Percentiles rank a stretch among this genome's conserved stretches.
Evolutionary conservation across 176 grass and related monocot genomes (phyloP).

Genomic region (Eleusine indica): DNA sequence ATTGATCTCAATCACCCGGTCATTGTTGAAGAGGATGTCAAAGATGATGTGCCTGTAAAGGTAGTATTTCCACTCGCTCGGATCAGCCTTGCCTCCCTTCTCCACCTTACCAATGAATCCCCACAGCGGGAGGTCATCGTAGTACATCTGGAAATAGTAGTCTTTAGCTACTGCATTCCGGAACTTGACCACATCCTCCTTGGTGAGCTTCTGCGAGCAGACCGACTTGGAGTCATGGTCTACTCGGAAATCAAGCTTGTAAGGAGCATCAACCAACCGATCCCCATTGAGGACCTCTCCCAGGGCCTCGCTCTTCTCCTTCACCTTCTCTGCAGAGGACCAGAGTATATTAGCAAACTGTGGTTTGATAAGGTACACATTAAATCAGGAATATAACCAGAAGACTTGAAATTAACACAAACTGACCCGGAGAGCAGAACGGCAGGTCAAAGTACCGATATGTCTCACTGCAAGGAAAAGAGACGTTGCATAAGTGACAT

Average conservation of each 20-base stretch:
- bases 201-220: slow-evolving; percentile 74
- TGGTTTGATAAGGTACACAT: background rate
- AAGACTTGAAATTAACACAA: background rate
- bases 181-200: slow-evolving; percentile 81
- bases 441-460: slow-evolving; percentile 96
- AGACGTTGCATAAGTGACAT: slow-evolving; percentile 7
- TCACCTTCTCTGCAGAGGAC: slow-evolving; percentile 66
- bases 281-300: slow-evolving; percentile 95
- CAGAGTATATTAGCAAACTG: slow-evolving; percentile 4
- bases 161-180: slow-evolving; percentile 73
- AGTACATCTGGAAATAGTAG: slow-evolving; percentile 99
- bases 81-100: slow-evolving; percentile 63
- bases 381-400: background rate
- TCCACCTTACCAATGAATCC: slow-evolving; percentile 96
- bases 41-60: slow-evolving; percentile 94
- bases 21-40: slow-evolving; percentile 74
- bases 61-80: slow-evolving; percentile 81
- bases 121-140: slow-evolving; percentile 93
- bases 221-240: slow-evolving; percentile 65
- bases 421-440: slow-evolving; percentile 89
- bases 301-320: slow-evolving; percentile 84
- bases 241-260: slow-evolving; percentile 76
- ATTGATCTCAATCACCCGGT: slow-evolving; percentile 85
- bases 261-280: slow-evolving; percentile 88
- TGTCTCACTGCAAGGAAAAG: slow-evolving; percentile 76